Evolutionary conservation across 1,284 basidiomycete genomes (phyloP).

Genomic region (Ganoderma leucocontextum): DNA sequence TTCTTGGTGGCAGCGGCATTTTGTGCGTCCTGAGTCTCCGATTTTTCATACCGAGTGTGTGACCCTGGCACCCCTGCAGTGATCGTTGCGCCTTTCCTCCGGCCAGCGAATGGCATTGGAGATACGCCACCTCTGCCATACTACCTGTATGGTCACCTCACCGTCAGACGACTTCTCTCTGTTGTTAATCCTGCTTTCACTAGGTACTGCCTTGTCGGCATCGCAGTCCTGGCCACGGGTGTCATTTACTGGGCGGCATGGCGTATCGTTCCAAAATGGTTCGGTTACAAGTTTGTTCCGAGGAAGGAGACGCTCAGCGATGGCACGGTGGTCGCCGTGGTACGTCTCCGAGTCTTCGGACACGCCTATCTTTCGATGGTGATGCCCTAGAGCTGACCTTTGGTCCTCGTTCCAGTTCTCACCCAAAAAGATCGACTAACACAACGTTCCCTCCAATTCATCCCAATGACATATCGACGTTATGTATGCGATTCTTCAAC

Average conservation of each 20-base stretch:
- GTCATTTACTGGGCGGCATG: slow-evolving; percentile 64
- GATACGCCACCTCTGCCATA: slow-evolving; percentile 69
- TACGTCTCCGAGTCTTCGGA: slow-evolving; percentile 46
- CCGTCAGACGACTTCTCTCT: background rate
- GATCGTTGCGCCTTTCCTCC: slow-evolving; percentile 63
- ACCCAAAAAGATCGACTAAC: slow-evolving; percentile 25
- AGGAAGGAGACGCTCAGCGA: slow-evolving; percentile 58
- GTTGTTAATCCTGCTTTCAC: background rate
- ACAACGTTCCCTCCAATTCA: background rate
- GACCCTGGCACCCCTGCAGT: slow-evolving; percentile 45
- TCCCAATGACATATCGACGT: no score
- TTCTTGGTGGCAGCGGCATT: slow-evolving; percentile 62
- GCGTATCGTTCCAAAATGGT: slow-evolving; percentile 58
- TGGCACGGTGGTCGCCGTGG: slow-evolving; percentile 63
- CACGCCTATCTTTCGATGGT: background rate
- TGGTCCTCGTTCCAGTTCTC: slow-evolving; percentile 27
- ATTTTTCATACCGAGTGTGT: background rate
- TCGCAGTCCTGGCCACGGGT: slow-evolving; percentile 55
- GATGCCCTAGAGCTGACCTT: background rate
- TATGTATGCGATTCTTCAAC: no score
- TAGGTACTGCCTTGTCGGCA: slow-evolving; percentile 65
- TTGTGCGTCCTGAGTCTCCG: slow-evolving; percentile 43
- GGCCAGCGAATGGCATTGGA: slow-evolving; percentile 59
- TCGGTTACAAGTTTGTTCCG: slow-evolving; percentile 57
- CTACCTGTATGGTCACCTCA: slow-evolving; percentile 53